These are phyloP conservation scores for Sextonia rubra DNA, from an alignment of 164 flowering plant genomes.

Conservation along the genomic window DNA sequence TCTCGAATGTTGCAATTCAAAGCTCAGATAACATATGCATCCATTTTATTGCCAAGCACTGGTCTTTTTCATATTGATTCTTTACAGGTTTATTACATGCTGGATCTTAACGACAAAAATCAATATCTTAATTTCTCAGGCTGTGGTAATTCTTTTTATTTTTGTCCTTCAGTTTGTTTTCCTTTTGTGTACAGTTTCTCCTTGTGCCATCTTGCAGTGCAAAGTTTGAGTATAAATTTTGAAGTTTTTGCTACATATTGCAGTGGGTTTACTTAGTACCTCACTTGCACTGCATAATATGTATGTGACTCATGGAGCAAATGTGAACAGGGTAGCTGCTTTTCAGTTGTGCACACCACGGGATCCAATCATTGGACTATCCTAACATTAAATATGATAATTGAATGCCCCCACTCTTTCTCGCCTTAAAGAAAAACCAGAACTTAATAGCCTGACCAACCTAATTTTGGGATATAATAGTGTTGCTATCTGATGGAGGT, in stretches of 20 bases:
- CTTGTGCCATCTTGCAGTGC: neutral
- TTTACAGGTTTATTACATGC: slow-evolving; percentile 89
- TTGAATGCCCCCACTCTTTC: neutral
- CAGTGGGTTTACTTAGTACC: too few species aligned
- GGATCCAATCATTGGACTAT: neutral
- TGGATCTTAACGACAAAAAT: slow-evolving; percentile 47
- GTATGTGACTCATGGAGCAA: neutral
- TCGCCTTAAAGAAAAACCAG: too few species aligned
- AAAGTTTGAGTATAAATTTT: neutral
- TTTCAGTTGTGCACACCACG: neutral
- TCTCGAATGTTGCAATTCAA: too few species aligned
- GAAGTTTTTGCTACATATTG: neutral
- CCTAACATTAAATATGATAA: too few species aligned
- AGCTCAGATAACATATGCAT: neutral
- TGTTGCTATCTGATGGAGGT: neutral
- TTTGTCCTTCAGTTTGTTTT: neutral
- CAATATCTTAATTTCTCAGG: slow-evolving; percentile 81
- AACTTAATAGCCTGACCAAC: neutral
- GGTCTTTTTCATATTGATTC: neutral
- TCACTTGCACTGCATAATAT: neutral
- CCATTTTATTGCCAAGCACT: neutral
- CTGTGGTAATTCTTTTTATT: slow-evolving; percentile 53
- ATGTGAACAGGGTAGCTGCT: neutral
- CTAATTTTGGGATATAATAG: neutral
- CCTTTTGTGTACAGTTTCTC: neutral